Conservation (phyloP, 2,329 filamentous ascomycete genomes). For the Ceratocystis albifundus region DNA sequence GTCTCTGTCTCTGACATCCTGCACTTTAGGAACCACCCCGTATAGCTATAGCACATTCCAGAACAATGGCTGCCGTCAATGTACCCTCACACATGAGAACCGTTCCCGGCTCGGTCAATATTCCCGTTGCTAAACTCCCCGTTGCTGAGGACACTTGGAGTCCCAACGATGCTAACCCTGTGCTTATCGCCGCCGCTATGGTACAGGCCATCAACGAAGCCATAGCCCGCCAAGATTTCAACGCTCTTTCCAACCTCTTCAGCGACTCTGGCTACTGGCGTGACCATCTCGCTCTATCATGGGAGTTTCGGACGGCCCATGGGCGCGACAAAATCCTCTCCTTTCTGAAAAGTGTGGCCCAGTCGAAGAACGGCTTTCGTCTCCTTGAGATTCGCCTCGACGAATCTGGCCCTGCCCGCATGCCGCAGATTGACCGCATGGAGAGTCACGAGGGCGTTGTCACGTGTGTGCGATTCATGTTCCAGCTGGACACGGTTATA, state of each 20-base stretch:
- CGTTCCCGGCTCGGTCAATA: slow-evolving; percentile 44
- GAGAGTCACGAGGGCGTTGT: slow-evolving; percentile 37
- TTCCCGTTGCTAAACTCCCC: slow-evolving; percentile 35
- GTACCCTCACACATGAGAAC: slow-evolving; percentile 28
- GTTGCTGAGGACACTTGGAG: neutral
- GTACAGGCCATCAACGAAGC: slow-evolving; percentile 34
- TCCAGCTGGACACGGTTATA: slow-evolving; percentile 41
- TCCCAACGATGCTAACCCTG: slow-evolving; percentile 25
- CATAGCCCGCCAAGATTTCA: slow-evolving; percentile 31
- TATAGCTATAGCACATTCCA: too few species aligned
- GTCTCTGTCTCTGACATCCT: neutral
- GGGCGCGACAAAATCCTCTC: slow-evolving; percentile 32
- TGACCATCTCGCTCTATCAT: slow-evolving; percentile 46
- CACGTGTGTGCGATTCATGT: slow-evolving; percentile 45
- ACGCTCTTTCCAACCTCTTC: slow-evolving; percentile 33
- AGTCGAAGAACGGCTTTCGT: slow-evolving; percentile 32
- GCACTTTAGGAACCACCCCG: neutral
- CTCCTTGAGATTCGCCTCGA: slow-evolving; percentile 39
- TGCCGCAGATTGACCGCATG: slow-evolving; percentile 37
- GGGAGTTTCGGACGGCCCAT: slow-evolving; percentile 44
- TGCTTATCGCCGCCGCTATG: slow-evolving; percentile 33
- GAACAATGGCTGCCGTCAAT: slow-evolving; percentile 12
- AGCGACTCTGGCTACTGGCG: slow-evolving; percentile 42
- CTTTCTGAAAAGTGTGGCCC: slow-evolving; percentile 31
- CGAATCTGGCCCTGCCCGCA: slow-evolving; percentile 32